Percentiles rank a stretch among this genome's conserved stretches.
Conservation (phyloP, 306 rosid species). For the Vigna mungo region DNA sequence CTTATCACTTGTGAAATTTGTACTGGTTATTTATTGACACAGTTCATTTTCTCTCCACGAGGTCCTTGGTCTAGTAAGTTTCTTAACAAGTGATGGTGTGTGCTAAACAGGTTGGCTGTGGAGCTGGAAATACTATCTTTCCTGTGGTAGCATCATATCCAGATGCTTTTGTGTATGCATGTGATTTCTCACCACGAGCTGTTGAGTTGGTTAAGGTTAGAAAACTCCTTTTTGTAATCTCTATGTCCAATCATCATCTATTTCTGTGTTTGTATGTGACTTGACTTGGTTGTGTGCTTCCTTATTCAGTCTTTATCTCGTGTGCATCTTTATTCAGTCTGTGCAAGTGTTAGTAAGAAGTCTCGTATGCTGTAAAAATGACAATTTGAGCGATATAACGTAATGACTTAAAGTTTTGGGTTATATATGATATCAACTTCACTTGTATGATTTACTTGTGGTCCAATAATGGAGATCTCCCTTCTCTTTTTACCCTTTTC, state of each 20-base stretch:
- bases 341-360: neutral
- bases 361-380: neutral
- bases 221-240: constrained; percentile 31
- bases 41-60: constrained; percentile 28
- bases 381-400: neutral
- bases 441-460: neutral
- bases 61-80: constrained; percentile 20
- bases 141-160: constrained; percentile 79
- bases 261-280: constrained; percentile 31
- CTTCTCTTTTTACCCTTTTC: neutral
- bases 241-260: constrained; percentile 18
- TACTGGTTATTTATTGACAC: constrained; percentile 11
- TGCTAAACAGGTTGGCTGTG: constrained; percentile 80
- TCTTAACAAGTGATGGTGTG: constrained; percentile 30
- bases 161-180: constrained; percentile 80
- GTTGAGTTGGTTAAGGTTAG: constrained; percentile 84
- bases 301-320: constrained; percentile 29
- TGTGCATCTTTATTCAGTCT: constrained; percentile 35
- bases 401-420: neutral
- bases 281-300: constrained; percentile 27
- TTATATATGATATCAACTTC: neutral
- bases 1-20: constrained; percentile 10
- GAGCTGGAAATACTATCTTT: constrained; percentile 93
- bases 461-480: neutral
- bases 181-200: constrained; percentile 96